Conservation (phyloP, 805 yeast genomes). For the Yamadazyma olivae region DNA sequence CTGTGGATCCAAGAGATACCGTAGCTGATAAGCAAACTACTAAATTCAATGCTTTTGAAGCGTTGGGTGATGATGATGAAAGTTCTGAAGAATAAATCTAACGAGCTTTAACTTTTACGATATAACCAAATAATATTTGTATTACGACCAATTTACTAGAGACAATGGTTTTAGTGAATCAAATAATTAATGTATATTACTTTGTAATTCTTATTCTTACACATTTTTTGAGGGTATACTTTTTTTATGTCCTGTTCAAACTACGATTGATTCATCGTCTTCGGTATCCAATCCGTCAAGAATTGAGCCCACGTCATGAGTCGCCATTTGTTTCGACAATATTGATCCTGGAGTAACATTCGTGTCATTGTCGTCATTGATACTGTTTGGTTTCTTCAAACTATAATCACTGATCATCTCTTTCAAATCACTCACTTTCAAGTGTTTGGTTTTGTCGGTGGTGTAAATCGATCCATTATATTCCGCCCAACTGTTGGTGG, state of each 20-base stretch:
- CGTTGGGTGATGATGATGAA: conserved; percentile 55
- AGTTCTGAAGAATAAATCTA: conserved; percentile 2
- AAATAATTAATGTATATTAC: conserved; percentile 7
- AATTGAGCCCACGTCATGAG: conserved; percentile 32
- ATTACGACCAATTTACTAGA: conserved; percentile 1
- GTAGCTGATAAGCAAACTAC: conserved; percentile 64
- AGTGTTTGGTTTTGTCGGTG: conserved; percentile 16
- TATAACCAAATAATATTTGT: neutral
- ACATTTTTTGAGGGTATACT: neutral
- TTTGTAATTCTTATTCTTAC: neutral
- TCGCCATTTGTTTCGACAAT: conserved; percentile 27
- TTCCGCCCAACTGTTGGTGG: conserved; percentile 10
- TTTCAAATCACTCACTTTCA: conserved; percentile 37
- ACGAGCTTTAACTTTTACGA: too few species aligned
- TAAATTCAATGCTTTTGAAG: conserved; percentile 79
- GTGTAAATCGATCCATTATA: conserved; percentile 17
- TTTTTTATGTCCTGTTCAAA: conserved; percentile 1
- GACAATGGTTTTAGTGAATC: conserved; percentile 3
- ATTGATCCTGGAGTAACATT: conserved; percentile 21
- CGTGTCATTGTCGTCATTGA: neutral
- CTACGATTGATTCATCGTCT: conserved; percentile 21
- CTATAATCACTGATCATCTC: conserved; percentile 16
- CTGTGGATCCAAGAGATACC: conserved; percentile 70
- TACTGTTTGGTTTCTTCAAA: conserved; percentile 2
- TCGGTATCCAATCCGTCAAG: conserved; percentile 32